Percentiles rank a stretch among this genome's conserved stretches.
Conservation (phyloP, 805 yeast genomes). For the Monosporozyma solicola region DNA sequence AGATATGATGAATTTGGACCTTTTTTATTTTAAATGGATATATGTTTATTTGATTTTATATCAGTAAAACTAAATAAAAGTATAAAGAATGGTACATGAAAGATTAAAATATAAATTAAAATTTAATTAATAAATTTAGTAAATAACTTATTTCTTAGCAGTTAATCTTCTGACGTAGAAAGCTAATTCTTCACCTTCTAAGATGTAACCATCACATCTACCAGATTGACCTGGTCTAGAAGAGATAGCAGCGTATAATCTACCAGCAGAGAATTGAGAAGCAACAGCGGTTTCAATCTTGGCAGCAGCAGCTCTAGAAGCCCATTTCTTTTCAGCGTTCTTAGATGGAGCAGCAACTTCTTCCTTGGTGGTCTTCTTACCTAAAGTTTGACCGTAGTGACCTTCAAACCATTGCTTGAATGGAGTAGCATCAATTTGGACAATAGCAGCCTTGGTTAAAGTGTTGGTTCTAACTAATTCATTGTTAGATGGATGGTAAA, state of each 20-base stretch:
- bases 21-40: background rate
- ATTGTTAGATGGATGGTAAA: slow-evolving; percentile 99
- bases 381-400: slow-evolving; percentile 91
- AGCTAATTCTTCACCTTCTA: slow-evolving; percentile 99
- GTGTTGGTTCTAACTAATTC: slow-evolving; percentile 99
- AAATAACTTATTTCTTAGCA: slow-evolving; percentile 80
- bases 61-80: slow-evolving; percentile 6
- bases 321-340: slow-evolving; percentile 84
- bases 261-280: slow-evolving; percentile 97
- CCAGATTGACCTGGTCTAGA: slow-evolving; percentile 99
- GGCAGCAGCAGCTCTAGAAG: slow-evolving; percentile 80
- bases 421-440: slow-evolving; percentile 99
- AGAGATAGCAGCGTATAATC: slow-evolving; percentile 95
- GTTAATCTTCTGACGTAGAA: slow-evolving; percentile 99
- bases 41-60: slow-evolving; percentile 4
- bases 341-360: slow-evolving; percentile 61
- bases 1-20: background rate
- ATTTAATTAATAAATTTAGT: background rate
- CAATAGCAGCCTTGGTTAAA: slow-evolving; percentile 96
- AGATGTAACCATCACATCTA: slow-evolving; percentile 99
- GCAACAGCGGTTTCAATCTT: slow-evolving; percentile 86
- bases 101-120: background rate
- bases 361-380: slow-evolving; percentile 56
- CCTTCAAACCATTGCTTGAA: slow-evolving; percentile 99
- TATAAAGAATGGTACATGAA: slow-evolving; percentile 10